Percentiles rank a stretch among this genome's conserved stretches.
phyloP scores from a whole-genome alignment of 2,329 filamentous ascomycete genomes.

The Mariannaea elegans region DNA sequence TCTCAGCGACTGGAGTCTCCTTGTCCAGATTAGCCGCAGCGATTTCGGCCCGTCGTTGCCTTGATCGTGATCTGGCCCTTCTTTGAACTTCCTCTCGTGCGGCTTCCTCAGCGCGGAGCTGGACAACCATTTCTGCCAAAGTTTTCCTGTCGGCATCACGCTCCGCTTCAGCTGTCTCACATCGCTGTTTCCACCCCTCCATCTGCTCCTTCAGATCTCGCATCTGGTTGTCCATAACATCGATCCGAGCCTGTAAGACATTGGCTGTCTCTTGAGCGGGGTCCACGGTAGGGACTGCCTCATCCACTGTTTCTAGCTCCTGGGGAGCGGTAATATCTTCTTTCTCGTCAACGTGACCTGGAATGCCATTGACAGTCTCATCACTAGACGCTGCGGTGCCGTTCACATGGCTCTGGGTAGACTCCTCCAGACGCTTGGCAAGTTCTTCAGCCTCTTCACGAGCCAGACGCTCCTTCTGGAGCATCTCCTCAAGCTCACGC shows the following conservation, averaged over 20 bases:
- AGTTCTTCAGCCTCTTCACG: conserved; percentile 86
- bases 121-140: conserved; percentile 86
- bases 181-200: conserved; percentile 78
- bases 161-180: conserved; percentile 83
- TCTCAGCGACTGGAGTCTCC: conserved; percentile 28
- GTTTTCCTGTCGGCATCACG: conserved; percentile 76
- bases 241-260: conserved; percentile 71
- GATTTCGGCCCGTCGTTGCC: conserved; percentile 39
- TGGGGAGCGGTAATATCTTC: conserved; percentile 29
- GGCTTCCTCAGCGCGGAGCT: conserved; percentile 75
- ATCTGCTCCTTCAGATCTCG: conserved; percentile 82
- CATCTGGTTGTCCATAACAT: conserved; percentile 82
- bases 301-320: conserved; percentile 44
- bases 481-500: conserved; percentile 77
- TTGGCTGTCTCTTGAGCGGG: conserved; percentile 48
- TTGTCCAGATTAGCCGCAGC: conserved; percentile 31
- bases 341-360: conserved; percentile 31
- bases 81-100: conserved; percentile 54
- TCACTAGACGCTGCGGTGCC: conserved; percentile 36
- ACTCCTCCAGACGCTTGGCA: conserved; percentile 73
- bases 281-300: conserved; percentile 45
- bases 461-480: conserved; percentile 82
- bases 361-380: conserved; percentile 19
- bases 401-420: conserved; percentile 48
- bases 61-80: conserved; percentile 50